Percentiles rank a stretch among this genome's conserved stretches.
Evolutionary conservation across 108 stramenopile genomes (phyloP).

Genomic region (Cylindrotheca closterium): DNA sequence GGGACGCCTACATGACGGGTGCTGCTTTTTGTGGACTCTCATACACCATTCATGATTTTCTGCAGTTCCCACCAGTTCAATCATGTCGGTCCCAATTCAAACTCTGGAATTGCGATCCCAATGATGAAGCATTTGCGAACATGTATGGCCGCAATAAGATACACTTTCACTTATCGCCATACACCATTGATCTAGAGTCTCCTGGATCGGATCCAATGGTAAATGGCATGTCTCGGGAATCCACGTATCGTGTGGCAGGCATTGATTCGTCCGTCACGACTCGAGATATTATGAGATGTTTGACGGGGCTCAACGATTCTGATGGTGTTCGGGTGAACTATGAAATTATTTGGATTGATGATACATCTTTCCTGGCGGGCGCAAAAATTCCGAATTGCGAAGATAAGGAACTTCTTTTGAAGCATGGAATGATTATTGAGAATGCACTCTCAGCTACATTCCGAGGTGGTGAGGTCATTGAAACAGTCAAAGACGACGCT

Average conservation of each 20-base stretch:
- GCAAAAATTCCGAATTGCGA: constrained; percentile 14
- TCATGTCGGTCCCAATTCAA: constrained; percentile 20
- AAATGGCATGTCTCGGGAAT: constrained; percentile 45
- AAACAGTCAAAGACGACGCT: background rate
- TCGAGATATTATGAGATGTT: constrained; percentile 59
- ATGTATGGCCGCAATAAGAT: constrained; percentile 67
- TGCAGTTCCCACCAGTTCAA: background rate
- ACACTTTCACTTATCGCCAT: constrained; percentile 59
- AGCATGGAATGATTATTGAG: constrained; percentile 32
- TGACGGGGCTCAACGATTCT: constrained; percentile 42
- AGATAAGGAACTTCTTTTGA: constrained; percentile 18
- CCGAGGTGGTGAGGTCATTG: constrained; percentile 7
- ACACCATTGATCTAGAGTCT: constrained; percentile 76
- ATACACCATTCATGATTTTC: constrained; percentile 10
- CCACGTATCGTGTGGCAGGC: constrained; percentile 61
- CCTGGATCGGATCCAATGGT: constrained; percentile 53
- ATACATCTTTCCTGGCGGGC: constrained; percentile 68
- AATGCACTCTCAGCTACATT: constrained; percentile 19
- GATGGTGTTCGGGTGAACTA: constrained; percentile 53
- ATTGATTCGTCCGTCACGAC: constrained; percentile 65
- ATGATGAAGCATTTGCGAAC: constrained; percentile 22
- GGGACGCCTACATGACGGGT: constrained; percentile 82
- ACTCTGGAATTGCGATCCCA: constrained; percentile 27
- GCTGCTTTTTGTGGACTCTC: constrained; percentile 27
- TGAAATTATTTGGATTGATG: constrained; percentile 80